Evolutionary conservation across 768 basidiomycete species (phyloP).

Genomic region (Clathrus columnatus): DNA sequence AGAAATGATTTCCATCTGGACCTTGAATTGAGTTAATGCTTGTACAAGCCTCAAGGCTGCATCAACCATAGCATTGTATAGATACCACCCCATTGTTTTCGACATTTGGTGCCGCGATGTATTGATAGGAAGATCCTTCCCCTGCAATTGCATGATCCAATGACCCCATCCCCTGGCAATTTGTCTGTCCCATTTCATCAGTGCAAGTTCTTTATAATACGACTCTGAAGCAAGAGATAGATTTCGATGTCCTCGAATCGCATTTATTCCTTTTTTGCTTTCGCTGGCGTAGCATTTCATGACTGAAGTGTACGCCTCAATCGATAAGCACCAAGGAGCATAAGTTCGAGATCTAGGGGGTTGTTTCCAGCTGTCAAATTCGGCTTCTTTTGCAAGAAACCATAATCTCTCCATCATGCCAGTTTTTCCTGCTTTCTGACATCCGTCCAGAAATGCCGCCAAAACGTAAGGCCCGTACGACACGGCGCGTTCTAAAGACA

Average conservation of each 20-base stretch:
- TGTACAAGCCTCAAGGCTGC: too few relatives aligned
- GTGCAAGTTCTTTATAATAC: background rate
- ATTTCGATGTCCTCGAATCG: background rate
- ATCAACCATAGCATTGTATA: slow-evolving; percentile 30
- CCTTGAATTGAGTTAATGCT: background rate
- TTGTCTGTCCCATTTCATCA: background rate
- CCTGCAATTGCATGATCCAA: slow-evolving; percentile 16
- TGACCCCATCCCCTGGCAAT: slow-evolving; percentile 29
- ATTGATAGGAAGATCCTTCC: slow-evolving; percentile 13
- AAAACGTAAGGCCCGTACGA: slow-evolving; percentile 53
- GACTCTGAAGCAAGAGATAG: background rate
- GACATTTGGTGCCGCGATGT: slow-evolving; percentile 16
- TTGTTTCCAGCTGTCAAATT: slow-evolving; percentile 41
- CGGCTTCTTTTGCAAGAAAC: slow-evolving; percentile 50
- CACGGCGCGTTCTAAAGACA: slow-evolving; percentile 34
- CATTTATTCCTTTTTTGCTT: slow-evolving; percentile 6
- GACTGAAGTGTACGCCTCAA: slow-evolving; percentile 67
- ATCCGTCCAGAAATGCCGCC: slow-evolving; percentile 47
- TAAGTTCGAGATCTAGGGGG: slow-evolving; percentile 16
- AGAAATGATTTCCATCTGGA: background rate
- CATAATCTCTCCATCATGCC: slow-evolving; percentile 58
- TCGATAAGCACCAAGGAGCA: slow-evolving; percentile 55
- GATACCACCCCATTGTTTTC: slow-evolving; percentile 19
- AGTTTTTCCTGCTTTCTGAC: slow-evolving; percentile 45
- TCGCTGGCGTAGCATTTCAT: slow-evolving; percentile 44